Evolutionary conservation across 768 basidiomycete genomes (phyloP), one percentile per base, ranked within the genome.

Genomic region (Cubamyces sp.): DNA sequence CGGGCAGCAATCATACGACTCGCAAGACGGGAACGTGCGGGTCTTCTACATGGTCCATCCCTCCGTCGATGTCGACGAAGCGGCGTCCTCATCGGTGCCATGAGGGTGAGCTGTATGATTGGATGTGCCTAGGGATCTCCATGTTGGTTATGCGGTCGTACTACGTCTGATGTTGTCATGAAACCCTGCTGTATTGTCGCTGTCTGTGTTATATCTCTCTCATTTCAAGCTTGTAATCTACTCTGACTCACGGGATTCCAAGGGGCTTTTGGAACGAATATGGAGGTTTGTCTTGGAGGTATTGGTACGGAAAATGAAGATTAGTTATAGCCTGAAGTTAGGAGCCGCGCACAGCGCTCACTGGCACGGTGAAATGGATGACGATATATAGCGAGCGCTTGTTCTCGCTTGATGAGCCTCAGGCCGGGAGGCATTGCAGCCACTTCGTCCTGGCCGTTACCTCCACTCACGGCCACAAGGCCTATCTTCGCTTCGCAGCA

Each of bases 21-120:
- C 61, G 11, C 74, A 79, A 61, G 81, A 81, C 11, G 84, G 81
- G 11, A 83, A 87, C 65, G 77, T 86, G 15, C 87, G 89, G 19
- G 82, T 94, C 50, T 89, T 87, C 73, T 96, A 95, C 71, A 87
- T 96, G 86, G 92, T 96, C 3, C 94, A 95, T 78, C 92, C 92
- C 1, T 84, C 87, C 1, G 92, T 94, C 39, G 92, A 94, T 69
- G 84, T 85, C 9, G 91, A 94, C 61, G 49, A 59, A 26, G 48
- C 43, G 8, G 71, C 67, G 5, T 75, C 76, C 19, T 78, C 78
- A 8, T 80, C 78, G 23, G 65, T 70, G n/a, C 61, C 61, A 43
- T 63, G 34, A 60, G 65, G 37, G 61, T 26, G 9, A 34, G 26
- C 23, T 26, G 3, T 7, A 1, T 12, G 2, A 15, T 26, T 14